Evolutionary conservation across 2,329 filamentous ascomycete genomes (phyloP), one percentile per base, ranked within the genome.

Genomic region (Colletotrichum viniferum): DNA sequence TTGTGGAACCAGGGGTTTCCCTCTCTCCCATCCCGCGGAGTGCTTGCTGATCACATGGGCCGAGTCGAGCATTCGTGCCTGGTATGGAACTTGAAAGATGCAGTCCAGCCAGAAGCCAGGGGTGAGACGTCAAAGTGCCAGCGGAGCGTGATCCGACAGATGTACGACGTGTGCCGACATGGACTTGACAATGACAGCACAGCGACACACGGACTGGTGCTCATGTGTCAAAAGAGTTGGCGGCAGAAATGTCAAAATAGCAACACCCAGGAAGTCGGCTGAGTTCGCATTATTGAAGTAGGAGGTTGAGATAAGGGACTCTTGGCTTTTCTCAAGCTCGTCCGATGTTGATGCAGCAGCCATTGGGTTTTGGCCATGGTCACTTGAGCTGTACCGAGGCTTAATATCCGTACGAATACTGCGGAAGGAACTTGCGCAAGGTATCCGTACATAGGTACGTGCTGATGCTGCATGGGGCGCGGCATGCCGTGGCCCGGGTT

Each of bases 241-340:
- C 55, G 30, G 55, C 69, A 71, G 61, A 36, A 28, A 55, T 24
- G 55, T 16, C 30, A 28, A 34, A 52, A 52, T 52, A 21, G n/a
- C 3, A 21, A 43, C 61, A 16, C 21, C 16, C 30, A 38, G 60
- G 30, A 38, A 32, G 26, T 38, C 68, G 32, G 26, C 24, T 61
- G 38, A 38, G 21, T 24, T 56, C 13, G 28, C 26, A 48, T 52
- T 21, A 60, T 28, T 60, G 26, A 55, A 36, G 24, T 48, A 21
- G 24, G 38, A 62, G 30, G 70, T 58, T 48, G 21, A 52, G n/a
- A 34, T 73, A 58, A 26, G 26, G 34, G 43, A 64, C 48, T 60
- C 60, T 65, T 74, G 71, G 71, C 71, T 68, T 43, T 61, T 55
- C 67, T 48, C 34, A 26, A 52, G 60, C 68, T 71, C 71, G 66